phyloP scores from a whole-genome alignment of 768 basidiomycete genomes.

The Collybia nuda region DNA sequence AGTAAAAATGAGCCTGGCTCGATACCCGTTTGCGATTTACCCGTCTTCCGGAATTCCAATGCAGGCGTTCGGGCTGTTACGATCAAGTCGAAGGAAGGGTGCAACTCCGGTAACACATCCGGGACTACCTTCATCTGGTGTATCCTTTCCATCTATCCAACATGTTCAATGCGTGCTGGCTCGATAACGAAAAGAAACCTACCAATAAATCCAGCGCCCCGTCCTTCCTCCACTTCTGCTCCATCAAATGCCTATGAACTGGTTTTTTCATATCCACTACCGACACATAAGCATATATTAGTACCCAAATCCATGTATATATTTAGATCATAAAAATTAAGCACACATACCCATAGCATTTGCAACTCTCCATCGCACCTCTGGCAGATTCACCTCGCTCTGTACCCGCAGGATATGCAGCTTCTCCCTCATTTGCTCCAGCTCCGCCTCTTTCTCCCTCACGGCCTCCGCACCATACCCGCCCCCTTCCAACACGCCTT shows the following conservation, averaged over 20 bases:
- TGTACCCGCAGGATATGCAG: constrained; percentile 71
- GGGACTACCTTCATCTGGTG: constrained; percentile 91
- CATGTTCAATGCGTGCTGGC: neutral
- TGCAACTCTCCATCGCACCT: constrained; percentile 73
- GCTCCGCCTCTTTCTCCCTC: constrained; percentile 28
- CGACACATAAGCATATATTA: neutral
- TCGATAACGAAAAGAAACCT: constrained; percentile 23
- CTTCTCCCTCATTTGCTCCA: constrained; percentile 48
- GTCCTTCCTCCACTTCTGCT: constrained; percentile 83
- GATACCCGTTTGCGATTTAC: constrained; percentile 42
- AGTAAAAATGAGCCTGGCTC: constrained; percentile 71
- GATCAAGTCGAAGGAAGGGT: constrained; percentile 74
- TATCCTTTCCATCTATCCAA: constrained; percentile 82
- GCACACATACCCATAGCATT: constrained; percentile 74
- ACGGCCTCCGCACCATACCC: constrained; percentile 25
- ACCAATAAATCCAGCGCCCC: constrained; percentile 86
- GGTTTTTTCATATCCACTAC: constrained; percentile 63
- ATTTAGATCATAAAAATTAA: neutral
- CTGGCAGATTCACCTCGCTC: constrained; percentile 81
- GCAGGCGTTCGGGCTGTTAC: constrained; percentile 44
- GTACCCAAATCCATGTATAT: neutral
- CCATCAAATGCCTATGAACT: constrained; percentile 76
- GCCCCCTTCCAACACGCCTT: constrained; percentile 21
- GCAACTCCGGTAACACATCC: constrained; percentile 73
- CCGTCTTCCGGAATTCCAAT: constrained; percentile 27